A percentile compares a stretch with the other conserved stretches of the same genome.
Evolutionary conservation across 1,284 basidiomycete genomes (phyloP).

Genomic region (Laetiporus sulphureus): DNA sequence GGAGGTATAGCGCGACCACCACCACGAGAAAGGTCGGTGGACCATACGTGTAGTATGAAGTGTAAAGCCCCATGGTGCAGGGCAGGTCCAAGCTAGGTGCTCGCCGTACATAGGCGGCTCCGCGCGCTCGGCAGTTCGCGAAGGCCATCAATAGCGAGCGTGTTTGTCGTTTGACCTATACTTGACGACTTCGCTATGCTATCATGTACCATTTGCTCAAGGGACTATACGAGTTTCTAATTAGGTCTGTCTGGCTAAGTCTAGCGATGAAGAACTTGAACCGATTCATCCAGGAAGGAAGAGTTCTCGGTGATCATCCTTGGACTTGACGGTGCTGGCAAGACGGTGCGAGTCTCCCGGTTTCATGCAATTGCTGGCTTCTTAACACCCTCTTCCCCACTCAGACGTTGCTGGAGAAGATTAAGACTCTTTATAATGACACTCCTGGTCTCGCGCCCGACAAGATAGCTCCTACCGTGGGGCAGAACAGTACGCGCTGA

Average conservation of each 20-base stretch:
- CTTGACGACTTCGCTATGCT: constrained; percentile 1
- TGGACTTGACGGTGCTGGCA: constrained; percentile 84
- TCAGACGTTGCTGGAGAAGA: constrained; percentile 88
- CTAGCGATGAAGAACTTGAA: constrained; percentile 24
- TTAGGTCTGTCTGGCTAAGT: constrained; percentile 71
- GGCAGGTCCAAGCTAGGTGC: constrained; percentile 9
- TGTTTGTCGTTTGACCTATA: too few relatives aligned
- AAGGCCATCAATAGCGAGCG: too few relatives aligned
- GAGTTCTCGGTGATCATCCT: constrained; percentile 93
- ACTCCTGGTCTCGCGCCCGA: constrained; percentile 78
- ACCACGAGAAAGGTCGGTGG: constrained; percentile 58
- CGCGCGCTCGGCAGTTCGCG: too few relatives aligned
- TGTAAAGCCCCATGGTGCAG: constrained; percentile 36
- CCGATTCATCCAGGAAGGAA: constrained; percentile 57
- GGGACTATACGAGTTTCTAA: constrained; percentile 84
- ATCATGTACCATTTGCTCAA: constrained; percentile 87
- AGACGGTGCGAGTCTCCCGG: constrained; percentile 55
- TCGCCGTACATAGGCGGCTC: too few relatives aligned
- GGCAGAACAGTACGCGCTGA: constrained; percentile 77
- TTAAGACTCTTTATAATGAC: constrained; percentile 87
- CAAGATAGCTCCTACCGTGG: constrained; percentile 91
- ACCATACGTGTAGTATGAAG: constrained; percentile 57
- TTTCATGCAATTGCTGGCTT: constrained; percentile 1
- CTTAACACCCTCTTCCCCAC: constrained; percentile 2
- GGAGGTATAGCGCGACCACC: constrained; percentile 73